phyloP scores from a whole-genome alignment of 1,284 basidiomycete species.

The Cystobasidiaceae sp. region DNA sequence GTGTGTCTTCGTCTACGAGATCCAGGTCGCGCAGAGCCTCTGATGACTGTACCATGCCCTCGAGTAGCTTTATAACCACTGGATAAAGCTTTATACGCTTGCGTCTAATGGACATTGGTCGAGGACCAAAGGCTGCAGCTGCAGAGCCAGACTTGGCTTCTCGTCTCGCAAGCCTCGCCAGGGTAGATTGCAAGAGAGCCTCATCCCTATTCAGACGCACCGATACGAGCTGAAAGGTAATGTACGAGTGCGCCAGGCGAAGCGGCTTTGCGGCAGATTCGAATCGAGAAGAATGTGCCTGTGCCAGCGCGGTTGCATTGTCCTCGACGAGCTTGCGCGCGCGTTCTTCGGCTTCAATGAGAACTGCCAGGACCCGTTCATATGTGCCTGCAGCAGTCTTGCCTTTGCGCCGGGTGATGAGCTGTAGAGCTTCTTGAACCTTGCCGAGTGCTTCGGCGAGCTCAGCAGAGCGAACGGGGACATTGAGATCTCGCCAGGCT shows the following conservation, averaged over 20 bases:
- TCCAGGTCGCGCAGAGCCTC: conserved; percentile 73
- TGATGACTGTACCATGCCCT: conserved; percentile 75
- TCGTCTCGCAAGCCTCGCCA: conserved; percentile 47
- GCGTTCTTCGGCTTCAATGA: conserved; percentile 81
- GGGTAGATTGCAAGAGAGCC: conserved; percentile 63
- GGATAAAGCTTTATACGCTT: conserved; percentile 58
- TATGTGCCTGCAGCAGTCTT: conserved; percentile 57
- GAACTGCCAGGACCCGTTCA: conserved; percentile 70
- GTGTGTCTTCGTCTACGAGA: conserved; percentile 76
- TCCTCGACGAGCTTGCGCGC: conserved; percentile 70
- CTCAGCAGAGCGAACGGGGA: conserved; percentile 85
- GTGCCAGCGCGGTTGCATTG: conserved; percentile 55
- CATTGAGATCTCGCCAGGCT: conserved; percentile 20
- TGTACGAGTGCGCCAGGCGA: conserved; percentile 75
- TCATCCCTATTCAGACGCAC: conserved; percentile 81
- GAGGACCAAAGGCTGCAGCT: background rate
- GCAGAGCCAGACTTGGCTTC: conserved; percentile 40
- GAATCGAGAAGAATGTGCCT: conserved; percentile 41
- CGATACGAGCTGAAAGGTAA: conserved; percentile 77
- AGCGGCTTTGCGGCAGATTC: conserved; percentile 48
- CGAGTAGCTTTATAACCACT: conserved; percentile 78
- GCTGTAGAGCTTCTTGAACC: no score
- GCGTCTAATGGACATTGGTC: conserved; percentile 38
- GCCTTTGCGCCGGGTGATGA: no score
- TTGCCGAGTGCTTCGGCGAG: conserved; percentile 78